phyloP scores from a whole-genome alignment of 768 basidiomycete species.

The Tricholoma flavovirens region DNA sequence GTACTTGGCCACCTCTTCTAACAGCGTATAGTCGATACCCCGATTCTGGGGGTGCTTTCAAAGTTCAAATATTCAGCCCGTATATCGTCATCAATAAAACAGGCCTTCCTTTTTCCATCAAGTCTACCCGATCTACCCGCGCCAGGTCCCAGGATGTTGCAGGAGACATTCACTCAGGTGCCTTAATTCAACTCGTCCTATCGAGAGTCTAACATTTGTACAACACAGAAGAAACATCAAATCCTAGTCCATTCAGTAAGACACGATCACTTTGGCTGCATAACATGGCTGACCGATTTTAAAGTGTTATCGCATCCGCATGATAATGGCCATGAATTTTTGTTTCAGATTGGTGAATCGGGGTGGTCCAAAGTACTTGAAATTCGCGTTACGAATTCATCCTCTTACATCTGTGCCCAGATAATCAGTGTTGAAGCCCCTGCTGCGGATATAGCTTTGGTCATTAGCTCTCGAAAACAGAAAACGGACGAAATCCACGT shows the following conservation, averaged over 20 bases:
- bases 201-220: conserved; percentile 5
- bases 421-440: conserved; percentile 89
- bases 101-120: conserved; percentile 72
- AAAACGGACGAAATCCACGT: conserved; percentile 67
- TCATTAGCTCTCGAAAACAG: conserved; percentile 57
- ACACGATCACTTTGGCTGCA: conserved; percentile 13
- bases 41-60: conserved; percentile 92
- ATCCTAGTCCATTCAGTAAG: conserved; percentile 78
- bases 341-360: conserved; percentile 76
- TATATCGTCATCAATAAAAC: conserved; percentile 93
- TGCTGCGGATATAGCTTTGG: conserved; percentile 80
- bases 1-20: neutral
- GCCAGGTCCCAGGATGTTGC: conserved; percentile 72
- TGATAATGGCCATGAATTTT: conserved; percentile 76
- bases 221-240: conserved; percentile 39
- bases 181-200: conserved; percentile 7
- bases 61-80: conserved; percentile 90
- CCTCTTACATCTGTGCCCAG: conserved; percentile 28
- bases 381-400: neutral
- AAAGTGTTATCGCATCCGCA: conserved; percentile 83
- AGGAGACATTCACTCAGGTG: conserved; percentile 70
- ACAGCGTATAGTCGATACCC: conserved; percentile 54
- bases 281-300: neutral
- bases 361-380: conserved; percentile 77
- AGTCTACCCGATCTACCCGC: conserved; percentile 55